These are phyloP conservation scores for Leishmania lainsoni DNA, from an alignment of 208 protist genomes.

Conservation along the genomic window DNA sequence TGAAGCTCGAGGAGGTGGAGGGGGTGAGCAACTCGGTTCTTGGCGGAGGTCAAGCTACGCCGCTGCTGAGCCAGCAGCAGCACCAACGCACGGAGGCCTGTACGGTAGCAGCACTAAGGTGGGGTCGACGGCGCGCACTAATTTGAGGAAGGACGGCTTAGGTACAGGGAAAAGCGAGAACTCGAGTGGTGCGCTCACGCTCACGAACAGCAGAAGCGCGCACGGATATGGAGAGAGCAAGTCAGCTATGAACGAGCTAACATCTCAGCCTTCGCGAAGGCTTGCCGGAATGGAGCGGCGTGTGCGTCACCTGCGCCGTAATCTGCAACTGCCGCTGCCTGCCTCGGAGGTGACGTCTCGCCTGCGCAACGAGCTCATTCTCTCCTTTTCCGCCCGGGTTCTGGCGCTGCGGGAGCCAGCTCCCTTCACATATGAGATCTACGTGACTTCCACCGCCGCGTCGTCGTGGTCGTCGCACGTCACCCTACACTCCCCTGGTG, in stretches of 20 bases:
- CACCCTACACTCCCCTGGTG: not conserved
- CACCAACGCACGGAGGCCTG: not conserved
- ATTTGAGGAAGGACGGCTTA: not conserved
- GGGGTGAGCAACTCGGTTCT: conserved; percentile 32
- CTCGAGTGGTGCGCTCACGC: not conserved
- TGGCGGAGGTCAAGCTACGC: conserved; percentile 7
- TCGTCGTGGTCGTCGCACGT: not conserved
- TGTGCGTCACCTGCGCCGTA: conserved; percentile 37
- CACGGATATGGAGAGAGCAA: not conserved
- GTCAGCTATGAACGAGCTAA: not conserved
- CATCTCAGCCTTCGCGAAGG: conserved; percentile 15
- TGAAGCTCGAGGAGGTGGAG: conserved; percentile 56
- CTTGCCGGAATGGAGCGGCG: conserved; percentile 31
- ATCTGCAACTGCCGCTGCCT: conserved; percentile 47
- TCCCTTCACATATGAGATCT: conserved; percentile 19
- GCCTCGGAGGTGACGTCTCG: conserved; percentile 56
- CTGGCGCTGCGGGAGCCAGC: conserved; percentile 56
- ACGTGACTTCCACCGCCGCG: not conserved
- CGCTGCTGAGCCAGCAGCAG: not conserved
- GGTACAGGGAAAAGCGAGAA: not conserved
- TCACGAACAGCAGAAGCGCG: not conserved
- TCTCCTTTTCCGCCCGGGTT: conserved; percentile 80
- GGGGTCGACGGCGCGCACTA: not conserved
- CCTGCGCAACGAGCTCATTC: conserved; percentile 74
- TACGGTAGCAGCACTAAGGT: not conserved